Evolutionary conservation across 371 early-diverging fungal genomes (phyloP), one percentile per base, ranked within the genome.

Genomic region (Choanephora cucurbitarum): DNA sequence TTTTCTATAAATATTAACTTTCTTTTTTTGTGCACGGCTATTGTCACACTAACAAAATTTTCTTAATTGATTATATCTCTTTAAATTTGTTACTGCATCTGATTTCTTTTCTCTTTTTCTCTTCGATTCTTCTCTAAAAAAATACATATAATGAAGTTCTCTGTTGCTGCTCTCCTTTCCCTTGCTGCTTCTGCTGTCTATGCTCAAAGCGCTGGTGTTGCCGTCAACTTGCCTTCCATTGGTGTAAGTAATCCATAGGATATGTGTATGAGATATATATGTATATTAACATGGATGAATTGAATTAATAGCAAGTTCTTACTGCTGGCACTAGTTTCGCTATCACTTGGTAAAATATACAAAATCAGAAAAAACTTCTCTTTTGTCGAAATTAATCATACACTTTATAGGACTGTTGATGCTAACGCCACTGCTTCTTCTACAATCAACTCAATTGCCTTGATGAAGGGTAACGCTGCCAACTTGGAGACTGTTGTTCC

Each of bases 401-500:
- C 11, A 2, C n/a, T 19, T 5, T 17, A 50, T 48, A 72, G 73
- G 73, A 62, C 64, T 31, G 58, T 67, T 19, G 48, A 52, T 17
- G 55, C 47, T 37, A 23, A 17, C 13, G 49, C 47, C 32, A 54
- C 52, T 31, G 18, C 58, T 44, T 43, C 57, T 3, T 47, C 52
- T 3, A 49, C 44, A 19, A 70, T 73, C 44, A 57, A 59, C 44
- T 49, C 58, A 15, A 62, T 73, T 37, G 63, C 67, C 34, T 60
- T 73, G 49, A 62, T 67, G 50, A 58, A 58, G 18, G 74, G 74
- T 40, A 41, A 49, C 33, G 68, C 70, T 34, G 48, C 58, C 31
- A 64, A 61, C 44, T 60, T 73, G 37, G 55, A 62, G 13, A 42
- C 48, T 17, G 45, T 53, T 54, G 52, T 47, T 52, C 42, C 55